Conservation (phyloP, 2,329 filamentous ascomycete genomes). For the Xylariales sp. region DNA sequence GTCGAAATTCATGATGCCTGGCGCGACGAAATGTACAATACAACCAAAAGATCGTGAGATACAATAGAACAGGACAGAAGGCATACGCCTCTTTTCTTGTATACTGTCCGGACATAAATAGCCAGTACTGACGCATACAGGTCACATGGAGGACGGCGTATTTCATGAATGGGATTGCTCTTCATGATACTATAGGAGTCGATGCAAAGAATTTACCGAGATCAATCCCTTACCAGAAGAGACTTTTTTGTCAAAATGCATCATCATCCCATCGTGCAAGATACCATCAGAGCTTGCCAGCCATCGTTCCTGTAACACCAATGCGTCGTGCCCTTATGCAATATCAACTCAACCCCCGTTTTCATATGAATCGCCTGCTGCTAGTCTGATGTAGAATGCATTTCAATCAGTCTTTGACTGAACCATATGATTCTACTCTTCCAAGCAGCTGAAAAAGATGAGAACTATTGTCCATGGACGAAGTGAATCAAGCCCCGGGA, state of each 20-base stretch:
- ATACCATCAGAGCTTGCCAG: slow-evolving; percentile 2
- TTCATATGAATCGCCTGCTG: background rate
- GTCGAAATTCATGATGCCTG: no score
- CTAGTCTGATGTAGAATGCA: background rate
- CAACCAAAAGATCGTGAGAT: no score
- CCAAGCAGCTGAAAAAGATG: slow-evolving; percentile 3
- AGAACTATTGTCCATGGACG: background rate
- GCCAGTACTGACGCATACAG: background rate
- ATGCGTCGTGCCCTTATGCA: slow-evolving; percentile 5
- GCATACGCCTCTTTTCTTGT: no score
- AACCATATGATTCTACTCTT: background rate
- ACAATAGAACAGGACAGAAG: no score
- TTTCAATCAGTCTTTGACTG: background rate
- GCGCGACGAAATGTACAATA: no score
- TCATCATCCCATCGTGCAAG: slow-evolving; percentile 6
- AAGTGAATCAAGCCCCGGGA: background rate
- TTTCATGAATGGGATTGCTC: background rate
- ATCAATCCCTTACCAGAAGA: slow-evolving; percentile 12
- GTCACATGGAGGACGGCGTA: background rate
- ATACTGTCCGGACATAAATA: no score
- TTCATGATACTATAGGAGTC: background rate
- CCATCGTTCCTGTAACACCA: slow-evolving; percentile 7
- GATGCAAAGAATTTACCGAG: slow-evolving; percentile 1
- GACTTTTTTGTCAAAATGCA: slow-evolving; percentile 10
- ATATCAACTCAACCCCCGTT: slow-evolving; percentile 4